A percentile compares a stretch with the other conserved stretches of the same genome.
Evolutionary conservation across 2,329 filamentous ascomycete species (phyloP).

Genomic region (Fusarium pseudoanthophilum): DNA sequence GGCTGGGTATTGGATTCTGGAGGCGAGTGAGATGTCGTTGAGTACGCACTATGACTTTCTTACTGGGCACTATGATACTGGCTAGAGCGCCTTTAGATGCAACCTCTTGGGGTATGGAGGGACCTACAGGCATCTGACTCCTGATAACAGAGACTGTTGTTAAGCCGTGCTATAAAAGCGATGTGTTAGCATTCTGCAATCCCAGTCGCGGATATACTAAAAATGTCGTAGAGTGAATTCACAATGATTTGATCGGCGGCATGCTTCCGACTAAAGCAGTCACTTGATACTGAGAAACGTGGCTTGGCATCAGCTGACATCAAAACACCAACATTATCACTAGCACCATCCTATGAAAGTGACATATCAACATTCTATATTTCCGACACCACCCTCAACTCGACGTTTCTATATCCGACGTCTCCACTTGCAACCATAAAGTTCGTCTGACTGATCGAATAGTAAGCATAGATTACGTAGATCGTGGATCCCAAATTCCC

Average conservation of each 20-base stretch:
- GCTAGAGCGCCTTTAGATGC: too few relatives aligned
- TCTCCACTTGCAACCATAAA: neutral
- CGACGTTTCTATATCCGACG: neutral
- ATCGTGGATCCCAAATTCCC: neutral
- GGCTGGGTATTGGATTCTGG: slow-evolving; percentile 11
- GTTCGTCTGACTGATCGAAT: slow-evolving; percentile 25
- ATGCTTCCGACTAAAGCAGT: neutral
- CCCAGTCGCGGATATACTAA: too few relatives aligned
- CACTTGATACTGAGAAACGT: neutral
- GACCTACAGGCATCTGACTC: rapidly evolving
- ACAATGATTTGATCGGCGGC: neutral
- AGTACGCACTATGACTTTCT: neutral
- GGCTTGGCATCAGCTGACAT: neutral
- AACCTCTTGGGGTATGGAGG: neutral
- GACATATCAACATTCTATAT: neutral
- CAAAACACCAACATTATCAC: neutral
- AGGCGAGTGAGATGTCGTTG: neutral
- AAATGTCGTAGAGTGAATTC: too few relatives aligned
- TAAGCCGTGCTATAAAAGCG: too few relatives aligned
- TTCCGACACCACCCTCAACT: neutral
- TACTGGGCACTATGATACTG: neutral
- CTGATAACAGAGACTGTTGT: neutral
- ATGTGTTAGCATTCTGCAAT: neutral
- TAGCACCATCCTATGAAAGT: neutral
- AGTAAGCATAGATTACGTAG: slow-evolving; percentile 11